Base-by-base conservation (phyloP, 2,329 filamentous ascomycete genomes). In the Calonectria pteridis region DNA sequence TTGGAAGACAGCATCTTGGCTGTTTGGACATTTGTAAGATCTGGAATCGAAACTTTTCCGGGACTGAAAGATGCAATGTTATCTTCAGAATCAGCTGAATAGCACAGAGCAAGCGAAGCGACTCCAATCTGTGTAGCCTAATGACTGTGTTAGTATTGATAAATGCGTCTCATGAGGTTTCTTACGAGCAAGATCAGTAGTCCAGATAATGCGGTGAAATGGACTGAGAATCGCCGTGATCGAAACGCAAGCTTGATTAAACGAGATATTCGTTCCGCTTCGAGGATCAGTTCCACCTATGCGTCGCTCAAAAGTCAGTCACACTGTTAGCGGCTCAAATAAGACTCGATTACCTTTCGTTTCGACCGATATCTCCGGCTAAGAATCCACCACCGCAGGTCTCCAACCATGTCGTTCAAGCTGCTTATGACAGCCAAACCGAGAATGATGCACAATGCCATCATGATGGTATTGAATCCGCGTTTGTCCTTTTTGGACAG, bases 351-450 rank as follows among this genome's bases (percentile, higher is more conserved):
- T 63, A 86, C 86, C 81, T 88, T 87, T 6, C 77, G 78, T 51
- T 84, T 78, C 31, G 83, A 83, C 72, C 85, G 82, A 53, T 83
- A 81, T 11, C 82, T 78, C 7, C 81, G 78, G 69, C 82, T 84
- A 46, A 89, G 76, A 31, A 88, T 83, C 80, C 85, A 87, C 86
- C 87, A 88, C 16, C 87, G 82, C 73, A 87, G 78, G 72, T 87
- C 86, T 18, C 82, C 77, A 4, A 86, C 84, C 82, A 88, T 85
- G 31, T 82, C 83, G 71, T 87, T 87, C 26, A 89, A 81, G 10
- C 84, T 83, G 75, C 82, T 86, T 1, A 84, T 83, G 49, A 88
- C 84, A 13, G 66, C 55, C 28, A 62, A 37, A 69, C 85, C 84
- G 28, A 88, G 78, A 0, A 81, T 76, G 40, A 88, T 87, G 58